Conservation (phyloP, 805 yeast species). For the Spathaspora arborariae region DNA sequence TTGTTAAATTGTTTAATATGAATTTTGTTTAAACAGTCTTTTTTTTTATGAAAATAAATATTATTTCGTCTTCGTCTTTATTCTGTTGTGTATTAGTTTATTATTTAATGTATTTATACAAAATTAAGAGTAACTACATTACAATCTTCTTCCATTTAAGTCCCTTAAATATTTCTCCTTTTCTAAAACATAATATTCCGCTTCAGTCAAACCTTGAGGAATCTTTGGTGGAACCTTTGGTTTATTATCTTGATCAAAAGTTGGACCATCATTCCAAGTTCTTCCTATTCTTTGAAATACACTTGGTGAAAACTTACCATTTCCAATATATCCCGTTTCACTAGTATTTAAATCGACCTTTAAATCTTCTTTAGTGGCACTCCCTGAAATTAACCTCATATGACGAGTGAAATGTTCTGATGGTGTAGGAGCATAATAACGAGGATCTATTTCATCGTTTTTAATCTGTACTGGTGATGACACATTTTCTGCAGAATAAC, state of each 20-base stretch:
- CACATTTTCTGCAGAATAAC: slow-evolving; percentile 14
- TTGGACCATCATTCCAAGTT: slow-evolving; percentile 12
- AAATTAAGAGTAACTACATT: background rate
- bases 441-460: slow-evolving; percentile 31
- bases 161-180: slow-evolving; percentile 37
- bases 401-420: slow-evolving; percentile 32
- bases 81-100: background rate
- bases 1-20: background rate
- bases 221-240: slow-evolving; percentile 44
- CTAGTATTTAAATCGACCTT: slow-evolving; percentile 24
- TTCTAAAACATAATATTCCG: slow-evolving; percentile 40
- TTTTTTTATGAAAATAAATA: background rate
- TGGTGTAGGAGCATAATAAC: slow-evolving; percentile 47
- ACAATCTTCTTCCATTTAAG: slow-evolving; percentile 31
- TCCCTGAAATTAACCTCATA: slow-evolving; percentile 20
- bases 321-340: slow-evolving; percentile 40
- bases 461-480: slow-evolving; percentile 5
- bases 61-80: background rate
- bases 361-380: slow-evolving; percentile 17
- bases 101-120: slow-evolving; percentile 1
- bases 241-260: slow-evolving; percentile 21
- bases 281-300: slow-evolving; percentile 28
- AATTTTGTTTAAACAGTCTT: background rate
- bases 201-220: slow-evolving; percentile 38
- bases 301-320: slow-evolving; percentile 37